Evolutionary conservation across 805 yeast species (phyloP).

Genomic region (Yarrowia osloensis): DNA sequence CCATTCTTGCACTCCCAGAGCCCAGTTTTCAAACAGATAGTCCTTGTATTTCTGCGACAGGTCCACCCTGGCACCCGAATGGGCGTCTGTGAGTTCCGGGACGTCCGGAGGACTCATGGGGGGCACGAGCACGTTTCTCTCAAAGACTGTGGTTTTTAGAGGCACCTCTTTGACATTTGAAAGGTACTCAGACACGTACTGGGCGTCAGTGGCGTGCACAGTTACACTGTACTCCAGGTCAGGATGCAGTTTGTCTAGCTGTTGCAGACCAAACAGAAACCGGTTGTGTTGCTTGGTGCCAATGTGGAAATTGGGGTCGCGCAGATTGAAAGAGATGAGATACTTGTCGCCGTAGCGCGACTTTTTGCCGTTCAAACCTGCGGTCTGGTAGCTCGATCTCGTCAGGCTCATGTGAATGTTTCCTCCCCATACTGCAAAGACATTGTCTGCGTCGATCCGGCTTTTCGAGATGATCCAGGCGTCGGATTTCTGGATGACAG

Average conservation of each 20-base stretch:
- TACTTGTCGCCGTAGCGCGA: conserved; percentile 35
- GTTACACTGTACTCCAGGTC: neutral
- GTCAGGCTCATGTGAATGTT: conserved; percentile 41
- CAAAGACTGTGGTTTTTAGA: neutral
- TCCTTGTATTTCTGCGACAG: neutral
- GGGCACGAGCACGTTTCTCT: neutral
- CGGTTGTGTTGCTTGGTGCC: conserved; percentile 34
- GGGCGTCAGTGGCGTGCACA: neutral
- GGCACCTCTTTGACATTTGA: neutral
- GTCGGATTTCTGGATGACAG: neutral
- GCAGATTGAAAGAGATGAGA: neutral
- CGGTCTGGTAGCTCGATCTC: conserved; percentile 40
- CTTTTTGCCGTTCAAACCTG: conserved; percentile 44
- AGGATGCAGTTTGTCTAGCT: conserved; percentile 28
- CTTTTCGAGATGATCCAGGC: conserved; percentile 33
- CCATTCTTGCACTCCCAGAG: conserved; percentile 35
- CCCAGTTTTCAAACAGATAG: conserved; percentile 34
- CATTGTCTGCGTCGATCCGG: conserved; percentile 42
- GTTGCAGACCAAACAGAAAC: conserved; percentile 35
- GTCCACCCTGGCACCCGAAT: neutral
- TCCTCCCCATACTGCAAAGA: conserved; percentile 40
- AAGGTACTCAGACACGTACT: neutral
- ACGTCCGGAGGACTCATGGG: neutral
- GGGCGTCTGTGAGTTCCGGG: conserved; percentile 14
- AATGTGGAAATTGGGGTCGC: conserved; percentile 12